Conservation (phyloP, 2,329 filamentous ascomycete species). For the Pestalotiopsis sp. region DNA sequence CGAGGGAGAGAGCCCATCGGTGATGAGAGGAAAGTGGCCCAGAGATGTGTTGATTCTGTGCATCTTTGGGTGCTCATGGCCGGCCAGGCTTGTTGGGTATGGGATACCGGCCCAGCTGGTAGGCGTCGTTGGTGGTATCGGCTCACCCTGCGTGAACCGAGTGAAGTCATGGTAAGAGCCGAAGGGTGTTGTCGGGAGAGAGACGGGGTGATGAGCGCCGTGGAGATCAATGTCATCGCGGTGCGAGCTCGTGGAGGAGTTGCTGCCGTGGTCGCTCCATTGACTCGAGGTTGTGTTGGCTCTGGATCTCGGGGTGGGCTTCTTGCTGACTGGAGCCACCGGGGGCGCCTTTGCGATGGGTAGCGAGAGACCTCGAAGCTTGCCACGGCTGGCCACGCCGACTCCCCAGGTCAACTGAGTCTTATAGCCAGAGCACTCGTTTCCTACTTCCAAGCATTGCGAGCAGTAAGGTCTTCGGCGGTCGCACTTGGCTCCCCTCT, state of each 20-base stretch:
- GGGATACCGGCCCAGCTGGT: slow-evolving; percentile 49
- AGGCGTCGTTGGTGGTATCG: slow-evolving; percentile 41
- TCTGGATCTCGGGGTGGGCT: slow-evolving; percentile 45
- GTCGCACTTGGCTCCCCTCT: slow-evolving; percentile 84
- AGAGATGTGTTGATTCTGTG: slow-evolving; percentile 39
- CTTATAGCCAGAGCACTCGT: slow-evolving; percentile 95
- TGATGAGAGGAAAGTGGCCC: slow-evolving; percentile 13
- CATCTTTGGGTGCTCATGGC: slow-evolving; percentile 44
- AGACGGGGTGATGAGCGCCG: slow-evolving; percentile 38
- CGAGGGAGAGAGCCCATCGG: slow-evolving; percentile 46
- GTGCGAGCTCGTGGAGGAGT: slow-evolving; percentile 30
- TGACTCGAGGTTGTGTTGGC: slow-evolving; percentile 46
- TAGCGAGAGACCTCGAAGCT: slow-evolving; percentile 85
- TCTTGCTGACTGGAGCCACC: slow-evolving; percentile 52
- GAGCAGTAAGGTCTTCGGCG: slow-evolving; percentile 92
- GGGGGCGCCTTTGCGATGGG: slow-evolving; percentile 65
- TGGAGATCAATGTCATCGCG: slow-evolving; percentile 40
- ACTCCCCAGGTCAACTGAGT: slow-evolving; percentile 97
- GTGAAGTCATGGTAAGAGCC: slow-evolving; percentile 50
- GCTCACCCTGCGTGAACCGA: slow-evolving; percentile 51
- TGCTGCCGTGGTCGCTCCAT: slow-evolving; percentile 42
- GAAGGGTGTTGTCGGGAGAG: slow-evolving; percentile 41
- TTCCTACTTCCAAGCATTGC: slow-evolving; percentile 87
- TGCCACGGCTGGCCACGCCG: slow-evolving; percentile 92
- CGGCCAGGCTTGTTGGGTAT: slow-evolving; percentile 45